Conservation (phyloP, 2,329 filamentous ascomycete genomes). For the Metarhizium sp. region DNA sequence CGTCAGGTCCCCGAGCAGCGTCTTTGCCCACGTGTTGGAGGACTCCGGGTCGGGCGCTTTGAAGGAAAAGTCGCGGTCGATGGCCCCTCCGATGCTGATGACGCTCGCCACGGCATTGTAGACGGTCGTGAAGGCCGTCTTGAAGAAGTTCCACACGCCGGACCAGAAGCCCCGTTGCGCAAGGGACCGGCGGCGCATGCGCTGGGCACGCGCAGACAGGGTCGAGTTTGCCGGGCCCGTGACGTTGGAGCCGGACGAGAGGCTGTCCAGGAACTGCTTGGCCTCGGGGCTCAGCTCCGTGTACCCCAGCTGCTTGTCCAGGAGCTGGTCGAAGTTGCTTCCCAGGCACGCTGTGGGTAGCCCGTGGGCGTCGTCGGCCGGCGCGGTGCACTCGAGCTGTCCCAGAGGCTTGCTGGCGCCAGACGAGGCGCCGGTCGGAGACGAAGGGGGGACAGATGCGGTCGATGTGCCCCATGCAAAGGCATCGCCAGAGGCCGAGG, state of each 20-base stretch:
- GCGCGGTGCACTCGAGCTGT: background rate
- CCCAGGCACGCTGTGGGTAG: conserved; percentile 6
- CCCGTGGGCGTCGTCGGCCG: background rate
- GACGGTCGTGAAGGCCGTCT: background rate
- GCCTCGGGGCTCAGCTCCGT: conserved; percentile 6
- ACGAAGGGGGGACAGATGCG: background rate
- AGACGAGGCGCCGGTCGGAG: background rate
- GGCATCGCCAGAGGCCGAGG: background rate
- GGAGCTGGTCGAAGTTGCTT: conserved; percentile 3
- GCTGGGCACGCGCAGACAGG: background rate
- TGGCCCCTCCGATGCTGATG: conserved; percentile 6
- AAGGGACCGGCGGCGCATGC: conserved; percentile 1
- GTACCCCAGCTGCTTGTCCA: conserved; percentile 4
- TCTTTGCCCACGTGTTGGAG: background rate
- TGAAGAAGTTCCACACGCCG: background rate
- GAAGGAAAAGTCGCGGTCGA: conserved; percentile 11
- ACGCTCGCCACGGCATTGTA: conserved; percentile 3
- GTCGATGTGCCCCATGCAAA: background rate
- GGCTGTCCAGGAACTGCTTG: conserved; percentile 7
- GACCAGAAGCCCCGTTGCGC: conserved; percentile 6
- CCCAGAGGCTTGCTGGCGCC: background rate
- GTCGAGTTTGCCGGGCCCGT: background rate
- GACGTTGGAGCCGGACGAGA: background rate
- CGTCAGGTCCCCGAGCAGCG: background rate
- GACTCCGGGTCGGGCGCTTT: conserved; percentile 10